phyloP scores from a whole-genome alignment of 2,329 filamentous ascomycete genomes.

The Thelonectria olida region DNA sequence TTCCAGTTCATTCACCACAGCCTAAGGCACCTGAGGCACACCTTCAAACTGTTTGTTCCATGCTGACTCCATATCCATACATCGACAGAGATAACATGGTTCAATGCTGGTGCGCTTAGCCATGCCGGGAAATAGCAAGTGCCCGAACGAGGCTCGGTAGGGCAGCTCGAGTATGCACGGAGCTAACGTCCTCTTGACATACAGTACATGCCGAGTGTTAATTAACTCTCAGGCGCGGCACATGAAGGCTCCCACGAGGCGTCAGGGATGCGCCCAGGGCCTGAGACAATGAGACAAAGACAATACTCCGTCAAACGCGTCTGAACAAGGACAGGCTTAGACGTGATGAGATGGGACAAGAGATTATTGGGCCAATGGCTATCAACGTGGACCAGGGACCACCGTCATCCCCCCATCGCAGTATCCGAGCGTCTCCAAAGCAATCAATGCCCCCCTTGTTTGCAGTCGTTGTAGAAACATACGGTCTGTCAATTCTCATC shows the following conservation, averaged over 20 bases:
- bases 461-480: constrained; percentile 7
- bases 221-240: constrained; percentile 1
- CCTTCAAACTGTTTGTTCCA: no score
- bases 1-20: not conserved
- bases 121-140: not conserved
- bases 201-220: not conserved
- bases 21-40: no score
- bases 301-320: constrained; percentile 12
- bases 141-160: no score
- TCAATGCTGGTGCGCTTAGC: no score
- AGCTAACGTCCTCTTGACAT: no score
- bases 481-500: constrained; percentile 15
- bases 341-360: constrained; percentile 12
- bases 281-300: constrained; percentile 7
- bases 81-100: no score
- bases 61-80: no score
- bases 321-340: constrained; percentile 3
- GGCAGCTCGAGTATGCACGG: not conserved
- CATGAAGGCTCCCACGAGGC: not conserved
- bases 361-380: constrained; percentile 20
- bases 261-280: constrained; percentile 4
- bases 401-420: not conserved
- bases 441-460: not conserved
- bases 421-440: constrained; percentile 1
- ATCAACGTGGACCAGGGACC: constrained; percentile 13